A percentile compares a stretch with the other conserved stretches of the same genome.
phyloP scores from a whole-genome alignment of 306 rosid genomes.

The Castanea crenata region DNA sequence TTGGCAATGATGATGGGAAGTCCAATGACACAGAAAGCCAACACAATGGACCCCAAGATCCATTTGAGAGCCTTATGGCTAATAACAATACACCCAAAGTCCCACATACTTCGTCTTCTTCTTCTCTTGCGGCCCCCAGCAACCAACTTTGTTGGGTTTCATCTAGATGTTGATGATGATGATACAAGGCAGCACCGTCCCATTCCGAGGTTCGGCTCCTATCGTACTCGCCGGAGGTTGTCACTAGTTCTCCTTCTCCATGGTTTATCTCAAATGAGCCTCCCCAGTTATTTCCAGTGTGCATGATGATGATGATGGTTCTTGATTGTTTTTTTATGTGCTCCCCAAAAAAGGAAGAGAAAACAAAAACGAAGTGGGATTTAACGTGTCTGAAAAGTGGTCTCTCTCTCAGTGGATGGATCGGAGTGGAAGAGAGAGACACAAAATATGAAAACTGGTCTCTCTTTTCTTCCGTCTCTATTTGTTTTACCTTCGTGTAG shows the following conservation, averaged over 20 bases:
- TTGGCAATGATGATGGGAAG: constrained; percentile 49
- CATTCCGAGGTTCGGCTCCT: constrained; percentile 18
- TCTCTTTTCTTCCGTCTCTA: no score
- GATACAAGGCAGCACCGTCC: constrained; percentile 50
- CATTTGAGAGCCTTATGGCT: constrained; percentile 49
- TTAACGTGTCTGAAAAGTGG: no score
- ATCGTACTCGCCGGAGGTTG: not conserved
- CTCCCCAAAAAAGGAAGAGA: no score
- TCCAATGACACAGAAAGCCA: constrained; percentile 42
- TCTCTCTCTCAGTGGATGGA: no score
- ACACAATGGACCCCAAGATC: constrained; percentile 20
- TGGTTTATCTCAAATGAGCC: constrained; percentile 41
- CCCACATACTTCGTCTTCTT: constrained; percentile 51
- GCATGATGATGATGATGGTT: constrained; percentile 26
- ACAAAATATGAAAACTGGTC: no score
- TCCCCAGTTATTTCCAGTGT: constrained; percentile 58
- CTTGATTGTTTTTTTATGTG: no score
- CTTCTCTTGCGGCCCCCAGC: constrained; percentile 26
- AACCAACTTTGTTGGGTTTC: constrained; percentile 57
- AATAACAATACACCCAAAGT: constrained; percentile 48
- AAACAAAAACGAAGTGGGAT: no score
- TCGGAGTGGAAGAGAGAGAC: no score
- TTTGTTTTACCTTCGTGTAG: no score
- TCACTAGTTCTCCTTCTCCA: not conserved
- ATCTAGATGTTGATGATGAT: constrained; percentile 16